A percentile compares a stretch with the other conserved stretches of the same genome.
phyloP scores from a whole-genome alignment of 495 filamentous ascomycete species.

The Penicillium goetzii region DNA sequence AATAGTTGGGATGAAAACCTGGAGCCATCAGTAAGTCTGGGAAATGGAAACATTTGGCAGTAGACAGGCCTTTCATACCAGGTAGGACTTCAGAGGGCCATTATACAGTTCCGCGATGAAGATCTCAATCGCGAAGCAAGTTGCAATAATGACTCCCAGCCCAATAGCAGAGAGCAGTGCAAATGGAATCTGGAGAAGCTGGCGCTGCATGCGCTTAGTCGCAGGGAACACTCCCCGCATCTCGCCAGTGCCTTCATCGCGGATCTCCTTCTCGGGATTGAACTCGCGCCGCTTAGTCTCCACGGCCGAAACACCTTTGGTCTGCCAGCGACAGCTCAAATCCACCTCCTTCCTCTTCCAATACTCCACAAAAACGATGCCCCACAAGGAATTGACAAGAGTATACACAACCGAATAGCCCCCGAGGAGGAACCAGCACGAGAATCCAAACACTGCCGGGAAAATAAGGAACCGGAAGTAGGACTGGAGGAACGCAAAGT shows the following conservation, averaged over 20 bases:
- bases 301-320: slow-evolving; percentile 82
- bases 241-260: slow-evolving; percentile 87
- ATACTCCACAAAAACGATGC: slow-evolving; percentile 89
- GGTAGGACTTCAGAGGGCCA: slow-evolving; percentile 81
- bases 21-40: slow-evolving; percentile 34
- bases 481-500: slow-evolving; percentile 93
- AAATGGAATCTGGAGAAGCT: slow-evolving; percentile 88
- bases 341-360: slow-evolving; percentile 96
- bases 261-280: slow-evolving; percentile 70
- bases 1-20: slow-evolving; percentile 88
- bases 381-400: slow-evolving; percentile 81
- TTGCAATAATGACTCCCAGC: slow-evolving; percentile 79
- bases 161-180: slow-evolving; percentile 69
- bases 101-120: slow-evolving; percentile 94
- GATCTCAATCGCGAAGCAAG: slow-evolving; percentile 92
- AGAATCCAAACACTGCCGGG: slow-evolving; percentile 81
- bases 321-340: slow-evolving; percentile 88
- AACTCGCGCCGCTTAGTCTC: slow-evolving; percentile 78
- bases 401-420: slow-evolving; percentile 85
- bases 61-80: slow-evolving; percentile 58
- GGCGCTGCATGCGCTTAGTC: slow-evolving; percentile 73
- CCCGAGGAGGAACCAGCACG: slow-evolving; percentile 80
- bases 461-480: slow-evolving; percentile 88
- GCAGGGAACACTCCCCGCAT: slow-evolving; percentile 75
- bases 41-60: neutral